Base-by-base conservation (phyloP, 345 rosid species). In the Carallia brachiata region DNA sequence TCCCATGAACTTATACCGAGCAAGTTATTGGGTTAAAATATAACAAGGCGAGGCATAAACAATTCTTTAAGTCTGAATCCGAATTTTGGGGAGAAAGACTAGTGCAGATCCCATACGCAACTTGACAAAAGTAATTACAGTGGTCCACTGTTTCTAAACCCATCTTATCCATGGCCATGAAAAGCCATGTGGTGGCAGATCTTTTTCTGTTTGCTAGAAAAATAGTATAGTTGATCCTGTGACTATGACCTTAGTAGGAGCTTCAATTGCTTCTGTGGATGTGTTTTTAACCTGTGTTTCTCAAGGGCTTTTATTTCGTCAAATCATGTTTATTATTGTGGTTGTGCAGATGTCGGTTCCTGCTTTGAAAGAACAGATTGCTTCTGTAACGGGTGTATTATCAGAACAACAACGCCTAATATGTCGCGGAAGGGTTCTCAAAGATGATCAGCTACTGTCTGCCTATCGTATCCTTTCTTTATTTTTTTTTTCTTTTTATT, bases 401-500 rank as follows among this genome's bases (percentile, higher is more conserved):
- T 84, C 92, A 5, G 92, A 90, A 65, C 92, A 90, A 76, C 92
- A 90, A 48, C 84, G 96, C 36, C 73, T 90, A 34, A 90, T 90
- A 70, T 90, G 96, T 70, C 90, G 96, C n/a, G 96, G 96, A 71
- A 90, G 78, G 77, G 90, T 90, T 57, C 70, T 90, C 63, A 90
- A 84, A 76, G 96, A 90, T 66, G 92, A 90, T 68, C 90, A 90
- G 63, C 88, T 90, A 13, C 92, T 90, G 59, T 90, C 96, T 70
- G 96, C 96, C 28, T 88, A 90, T 68, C 90, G 96, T 90, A 90
- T 90, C 96, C 88, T 80, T 76, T 30, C 63, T 65, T 31, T n/a
- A 62, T 55, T 23, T 31, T n/a, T 65, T 55, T 23, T 37, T 44
- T 44, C 50, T 13, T 12, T 44, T 44, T 15, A 13, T 1, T 68